Percentiles rank a stretch among this genome's conserved stretches.
Conservation (phyloP, 2,329 filamentous ascomycete genomes). For the Clonostachys chloroleuca region DNA sequence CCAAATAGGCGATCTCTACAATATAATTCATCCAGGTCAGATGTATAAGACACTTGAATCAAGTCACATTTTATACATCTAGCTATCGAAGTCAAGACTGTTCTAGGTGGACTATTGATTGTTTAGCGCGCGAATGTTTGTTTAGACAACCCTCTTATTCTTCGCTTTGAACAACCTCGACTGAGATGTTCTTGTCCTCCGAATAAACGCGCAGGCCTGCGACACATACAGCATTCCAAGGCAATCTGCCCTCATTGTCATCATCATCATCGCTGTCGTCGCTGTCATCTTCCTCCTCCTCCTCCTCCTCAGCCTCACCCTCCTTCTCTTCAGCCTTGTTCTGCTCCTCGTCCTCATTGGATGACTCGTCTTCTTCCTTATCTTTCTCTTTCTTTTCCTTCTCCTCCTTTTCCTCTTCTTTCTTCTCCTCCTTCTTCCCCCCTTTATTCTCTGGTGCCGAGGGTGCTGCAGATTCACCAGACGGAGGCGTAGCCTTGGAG, state of each 20-base stretch:
- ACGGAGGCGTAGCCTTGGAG: too few species aligned
- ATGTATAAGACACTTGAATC: too few species aligned
- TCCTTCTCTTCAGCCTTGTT: constrained; percentile 3
- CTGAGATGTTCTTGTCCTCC: constrained; percentile 22
- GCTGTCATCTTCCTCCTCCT: not conserved
- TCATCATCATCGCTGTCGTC: constrained; percentile 13
- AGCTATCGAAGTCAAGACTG: too few species aligned
- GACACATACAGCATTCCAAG: constrained; percentile 37
- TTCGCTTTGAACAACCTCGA: constrained; percentile 8
- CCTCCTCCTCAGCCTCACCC: not conserved
- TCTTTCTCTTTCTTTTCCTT: constrained; percentile 13
- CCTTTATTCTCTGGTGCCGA: not conserved
- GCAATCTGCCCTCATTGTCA: constrained; percentile 14
- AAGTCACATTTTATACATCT: too few species aligned
- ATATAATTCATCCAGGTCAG: too few species aligned
- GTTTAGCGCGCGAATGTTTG: too few species aligned
- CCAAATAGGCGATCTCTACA: too few species aligned
- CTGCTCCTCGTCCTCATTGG: constrained; percentile 1
- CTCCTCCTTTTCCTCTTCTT: constrained; percentile 9
- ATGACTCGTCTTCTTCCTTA: not conserved
- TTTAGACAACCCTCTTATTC: too few species aligned
- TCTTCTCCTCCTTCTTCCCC: constrained; percentile 6
- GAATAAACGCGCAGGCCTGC: constrained; percentile 32
- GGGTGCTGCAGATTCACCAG: too few species aligned
- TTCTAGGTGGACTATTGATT: too few species aligned